A percentile compares a stretch with the other conserved stretches of the same genome.
phyloP scores from a whole-genome alignment of 176 grass and related monocot genomes.

The Avena sativa region DNA sequence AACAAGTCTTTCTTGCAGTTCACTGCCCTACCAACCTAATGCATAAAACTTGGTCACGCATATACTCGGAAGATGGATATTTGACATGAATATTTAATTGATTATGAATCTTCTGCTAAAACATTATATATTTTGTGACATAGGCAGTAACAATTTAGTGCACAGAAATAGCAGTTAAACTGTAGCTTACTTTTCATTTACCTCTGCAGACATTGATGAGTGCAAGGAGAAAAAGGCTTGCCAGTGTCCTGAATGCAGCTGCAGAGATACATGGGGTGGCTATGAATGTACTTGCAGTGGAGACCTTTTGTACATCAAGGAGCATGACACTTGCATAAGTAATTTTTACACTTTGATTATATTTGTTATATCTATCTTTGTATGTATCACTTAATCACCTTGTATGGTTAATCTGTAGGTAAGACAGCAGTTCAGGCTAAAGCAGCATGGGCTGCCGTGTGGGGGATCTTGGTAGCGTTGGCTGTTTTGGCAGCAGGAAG shows the following conservation, averaged over 20 bases:
- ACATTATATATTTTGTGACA: slow-evolving; percentile 15
- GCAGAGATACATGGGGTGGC: slow-evolving; percentile 74
- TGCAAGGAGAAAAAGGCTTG: slow-evolving; percentile 74
- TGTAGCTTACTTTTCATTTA: slow-evolving; percentile 29
- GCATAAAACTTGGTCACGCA: neutral
- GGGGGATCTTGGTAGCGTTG: slow-evolving; percentile 63
- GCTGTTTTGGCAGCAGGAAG: slow-evolving; percentile 51
- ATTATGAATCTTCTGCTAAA: slow-evolving; percentile 1
- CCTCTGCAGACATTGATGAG: slow-evolving; percentile 64
- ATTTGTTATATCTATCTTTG: neutral
- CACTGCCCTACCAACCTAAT: neutral
- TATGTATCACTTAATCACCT: slow-evolving; percentile 9
- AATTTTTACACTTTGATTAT: slow-evolving; percentile 20
- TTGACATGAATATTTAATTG: slow-evolving; percentile 2
- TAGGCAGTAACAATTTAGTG: slow-evolving; percentile 17
- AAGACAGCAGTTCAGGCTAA: slow-evolving; percentile 67
- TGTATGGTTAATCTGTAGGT: slow-evolving; percentile 49
- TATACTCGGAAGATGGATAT: neutral
- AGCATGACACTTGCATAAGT: slow-evolving; percentile 77
- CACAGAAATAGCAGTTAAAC: neutral
- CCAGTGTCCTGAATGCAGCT: slow-evolving; percentile 66
- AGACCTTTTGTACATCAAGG: slow-evolving; percentile 69
- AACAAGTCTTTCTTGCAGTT: neutral
- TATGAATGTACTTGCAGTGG: slow-evolving; percentile 69
- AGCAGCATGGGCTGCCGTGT: slow-evolving; percentile 75